Conservation (phyloP, 176 grass and related monocot species). For the Dendrocalamus sinicus region DNA sequence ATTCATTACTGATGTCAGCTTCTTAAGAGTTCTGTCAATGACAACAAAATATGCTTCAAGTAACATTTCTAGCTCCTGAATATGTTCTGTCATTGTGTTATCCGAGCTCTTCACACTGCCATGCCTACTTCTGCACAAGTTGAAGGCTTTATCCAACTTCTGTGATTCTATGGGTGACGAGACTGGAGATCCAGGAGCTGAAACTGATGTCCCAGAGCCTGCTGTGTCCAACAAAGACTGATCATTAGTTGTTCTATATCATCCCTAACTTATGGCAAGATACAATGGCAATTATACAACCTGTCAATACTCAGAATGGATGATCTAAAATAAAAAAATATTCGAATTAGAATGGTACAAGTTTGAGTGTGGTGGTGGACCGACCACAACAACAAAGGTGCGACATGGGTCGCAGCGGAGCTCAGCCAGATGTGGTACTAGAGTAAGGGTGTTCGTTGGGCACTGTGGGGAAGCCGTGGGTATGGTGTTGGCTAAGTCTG, state of each 20-base stretch:
- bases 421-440: too few species aligned
- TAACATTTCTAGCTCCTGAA: constrained; percentile 93
- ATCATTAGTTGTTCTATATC: constrained; percentile 97
- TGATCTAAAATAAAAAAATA: neutral
- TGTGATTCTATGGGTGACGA: constrained; percentile 69
- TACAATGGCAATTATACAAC: constrained; percentile 9
- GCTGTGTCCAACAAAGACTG: constrained; percentile 58
- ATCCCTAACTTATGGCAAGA: constrained; percentile 78
- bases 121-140: constrained; percentile 82
- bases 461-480: too few species aligned
- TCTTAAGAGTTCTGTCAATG: constrained; percentile 90
- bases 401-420: too few species aligned
- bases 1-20: constrained; percentile 83
- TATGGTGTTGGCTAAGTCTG: too few species aligned
- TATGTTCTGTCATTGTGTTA: constrained; percentile 66
- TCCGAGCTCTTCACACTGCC: constrained; percentile 75
- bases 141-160: constrained; percentile 78
- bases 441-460: too few species aligned
- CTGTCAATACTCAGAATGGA: neutral
- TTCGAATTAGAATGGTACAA: neutral
- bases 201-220: constrained; percentile 60
- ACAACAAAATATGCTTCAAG: constrained; percentile 98
- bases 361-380: too few species aligned
- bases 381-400: too few species aligned
- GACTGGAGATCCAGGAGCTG: constrained; percentile 80